phyloP scores from a whole-genome alignment of 805 yeast genomes.

The Barnettozyma sucrosica region DNA sequence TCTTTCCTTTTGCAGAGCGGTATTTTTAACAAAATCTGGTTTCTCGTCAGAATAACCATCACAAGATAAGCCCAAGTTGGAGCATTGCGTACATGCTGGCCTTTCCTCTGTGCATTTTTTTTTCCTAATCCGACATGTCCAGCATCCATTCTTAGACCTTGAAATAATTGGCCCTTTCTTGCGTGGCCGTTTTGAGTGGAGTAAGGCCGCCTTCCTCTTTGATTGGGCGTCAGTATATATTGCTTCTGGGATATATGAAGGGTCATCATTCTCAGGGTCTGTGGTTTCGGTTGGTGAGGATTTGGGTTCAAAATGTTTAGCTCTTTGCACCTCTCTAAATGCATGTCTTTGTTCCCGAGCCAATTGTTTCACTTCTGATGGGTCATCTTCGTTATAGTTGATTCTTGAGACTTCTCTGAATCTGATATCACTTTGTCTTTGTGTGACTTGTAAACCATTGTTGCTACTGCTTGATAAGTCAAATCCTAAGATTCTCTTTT shows the following conservation, averaged over 20 bases:
- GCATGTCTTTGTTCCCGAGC: slow-evolving; percentile 7
- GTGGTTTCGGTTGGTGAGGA: neutral
- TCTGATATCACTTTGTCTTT: slow-evolving; percentile 8
- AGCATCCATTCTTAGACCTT: slow-evolving; percentile 59
- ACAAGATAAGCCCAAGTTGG: slow-evolving; percentile 49
- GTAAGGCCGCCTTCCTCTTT: neutral
- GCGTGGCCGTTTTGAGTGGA: neutral
- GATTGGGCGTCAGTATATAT: neutral
- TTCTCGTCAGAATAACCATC: slow-evolving; percentile 45
- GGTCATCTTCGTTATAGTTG: slow-evolving; percentile 1
- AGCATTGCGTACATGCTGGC: slow-evolving; percentile 57
- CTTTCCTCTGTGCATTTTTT: slow-evolving; percentile 65
- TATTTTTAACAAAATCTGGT: slow-evolving; percentile 50
- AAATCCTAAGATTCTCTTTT: neutral
- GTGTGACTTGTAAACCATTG: neutral
- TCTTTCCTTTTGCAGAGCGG: slow-evolving; percentile 36
- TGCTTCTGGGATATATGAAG: neutral
- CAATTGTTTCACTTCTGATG: neutral
- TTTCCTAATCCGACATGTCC: slow-evolving; percentile 73
- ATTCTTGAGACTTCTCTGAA: slow-evolving; percentile 5
- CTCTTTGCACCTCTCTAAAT: slow-evolving; percentile 1
- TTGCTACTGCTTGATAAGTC: neutral
- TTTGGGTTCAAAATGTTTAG: neutral
- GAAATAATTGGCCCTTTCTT: slow-evolving; percentile 17
- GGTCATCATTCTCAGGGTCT: neutral